Percentiles rank a stretch among this genome's conserved stretches.
These are phyloP conservation scores for Pythium brassicae DNA, from an alignment of 352 stramenopile species.

Conservation along the genomic window DNA sequence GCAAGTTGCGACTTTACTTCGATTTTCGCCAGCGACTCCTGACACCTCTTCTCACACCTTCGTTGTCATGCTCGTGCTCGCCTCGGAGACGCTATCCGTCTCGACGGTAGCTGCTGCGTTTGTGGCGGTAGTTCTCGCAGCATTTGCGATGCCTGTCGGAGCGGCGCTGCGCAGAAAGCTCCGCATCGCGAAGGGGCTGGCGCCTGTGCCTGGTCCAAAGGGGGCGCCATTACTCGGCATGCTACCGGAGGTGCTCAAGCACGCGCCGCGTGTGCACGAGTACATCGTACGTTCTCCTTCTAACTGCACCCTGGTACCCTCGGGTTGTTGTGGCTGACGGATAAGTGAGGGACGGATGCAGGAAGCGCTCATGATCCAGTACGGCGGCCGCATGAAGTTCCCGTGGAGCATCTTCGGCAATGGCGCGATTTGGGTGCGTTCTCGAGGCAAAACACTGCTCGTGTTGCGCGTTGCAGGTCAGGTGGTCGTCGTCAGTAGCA, in stretches of 20 bases:
- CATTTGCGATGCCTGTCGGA: not conserved
- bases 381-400: conserved; percentile 56
- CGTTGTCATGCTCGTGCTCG: not conserved
- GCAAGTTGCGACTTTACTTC: too few relatives aligned
- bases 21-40: too few relatives aligned
- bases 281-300: conserved; percentile 30
- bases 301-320: too few relatives aligned
- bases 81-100: not conserved
- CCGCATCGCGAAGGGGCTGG: conserved; percentile 40
- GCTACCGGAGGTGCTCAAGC: conserved; percentile 43
- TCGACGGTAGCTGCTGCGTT: not conserved
- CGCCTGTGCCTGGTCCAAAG: conserved; percentile 27
- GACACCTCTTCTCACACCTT: too few relatives aligned
- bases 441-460: too few relatives aligned
- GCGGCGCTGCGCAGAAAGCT: conserved; percentile 19
- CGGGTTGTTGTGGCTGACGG: not conserved
- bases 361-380: conserved; percentile 32
- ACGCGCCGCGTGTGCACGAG: conserved; percentile 49
- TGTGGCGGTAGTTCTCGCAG: not conserved
- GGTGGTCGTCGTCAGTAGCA: too few relatives aligned
- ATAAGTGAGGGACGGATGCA: not conserved
- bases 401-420: conserved; percentile 65
- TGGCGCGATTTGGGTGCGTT: conserved; percentile 48
- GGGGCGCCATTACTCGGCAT: conserved; percentile 42
- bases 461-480: too few relatives aligned